Evolutionary conservation across 208 protist genomes (phyloP), one percentile per base, ranked within the genome.

Genomic region (Leishmania lainsoni): DNA sequence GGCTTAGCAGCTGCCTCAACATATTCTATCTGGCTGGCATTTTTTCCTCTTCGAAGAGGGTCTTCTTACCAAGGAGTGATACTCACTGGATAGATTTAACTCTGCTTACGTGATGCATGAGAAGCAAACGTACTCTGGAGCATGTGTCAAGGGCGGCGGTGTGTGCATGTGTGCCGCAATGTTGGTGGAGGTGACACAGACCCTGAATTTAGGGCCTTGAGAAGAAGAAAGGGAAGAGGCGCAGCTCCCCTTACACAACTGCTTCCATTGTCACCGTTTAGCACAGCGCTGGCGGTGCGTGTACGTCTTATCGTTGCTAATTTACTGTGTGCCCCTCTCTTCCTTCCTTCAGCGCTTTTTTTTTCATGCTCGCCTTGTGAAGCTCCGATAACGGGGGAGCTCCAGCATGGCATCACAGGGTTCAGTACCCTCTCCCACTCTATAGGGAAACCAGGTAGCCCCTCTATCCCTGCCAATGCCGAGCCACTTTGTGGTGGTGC

Each of bases 251-350:
- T 45, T 45, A 35, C 35, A 35, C 35, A 45, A 45, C 42, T 45
- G 42, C 42, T 45, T 45, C 3, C 42, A 49, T 81, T 48, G 78
- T 32, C 68, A 63, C 52, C 32, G 69, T 77, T 59, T 68, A 42
- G 29, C 35, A 12, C 52, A 20, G 52, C 17, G 17, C 52, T 56
- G 52, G 16, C 52, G 52, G 52, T 56, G 52, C 17, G 52, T 56
- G 52, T 56, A 56, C 52, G 29, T 68, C 29, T 29, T 35, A 14
- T 68, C 29, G 5, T 26, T 68, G 12, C 17, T 68, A 12, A 68
- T 32, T 39, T 39, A 12, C 61, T 3, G 29, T 39, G 61, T 29
- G 61, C 29, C 29, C 29, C 20, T 68, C 29, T 6, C 16, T 20
- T 56, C 10, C 61, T 5, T 39, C 29, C 29, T 39, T 39, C 26